Evolutionary conservation across 2,329 filamentous ascomycete genomes (phyloP).

Genomic region (Paracoccidioides lutzii): DNA sequence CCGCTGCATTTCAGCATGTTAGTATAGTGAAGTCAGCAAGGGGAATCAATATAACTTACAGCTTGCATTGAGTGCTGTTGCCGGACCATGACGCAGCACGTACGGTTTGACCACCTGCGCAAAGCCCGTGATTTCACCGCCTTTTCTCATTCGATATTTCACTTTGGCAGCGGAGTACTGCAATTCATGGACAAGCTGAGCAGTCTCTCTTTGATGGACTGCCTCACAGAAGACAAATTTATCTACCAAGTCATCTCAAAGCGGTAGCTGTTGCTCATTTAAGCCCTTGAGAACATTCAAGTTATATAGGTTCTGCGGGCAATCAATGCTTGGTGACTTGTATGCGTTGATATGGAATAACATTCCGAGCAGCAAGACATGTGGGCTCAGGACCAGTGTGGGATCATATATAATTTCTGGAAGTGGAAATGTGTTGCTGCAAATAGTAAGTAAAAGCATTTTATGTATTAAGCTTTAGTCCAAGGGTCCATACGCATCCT

Average conservation of each 20-base stretch:
- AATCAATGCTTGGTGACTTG: too few species aligned
- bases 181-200: neutral
- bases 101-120: slow-evolving; percentile 2
- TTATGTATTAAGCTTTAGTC: too few species aligned
- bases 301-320: too few species aligned
- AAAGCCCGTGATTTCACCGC: slow-evolving; percentile 6
- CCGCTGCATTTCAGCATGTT: neutral
- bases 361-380: too few species aligned
- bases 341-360: too few species aligned
- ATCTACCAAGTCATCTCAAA: neutral
- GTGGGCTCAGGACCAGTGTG: too few species aligned
- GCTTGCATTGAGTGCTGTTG: slow-evolving; percentile 3
- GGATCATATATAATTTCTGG: too few species aligned
- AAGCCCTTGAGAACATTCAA: neutral
- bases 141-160: slow-evolving; percentile 4
- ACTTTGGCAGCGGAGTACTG: neutral
- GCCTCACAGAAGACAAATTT: neutral
- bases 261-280: neutral
- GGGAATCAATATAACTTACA: too few species aligned
- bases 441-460: too few species aligned
- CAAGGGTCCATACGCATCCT: too few species aligned
- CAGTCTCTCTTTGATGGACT: neutral
- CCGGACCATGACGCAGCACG: slow-evolving; percentile 3
- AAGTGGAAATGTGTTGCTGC: too few species aligned
- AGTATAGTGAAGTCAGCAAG: neutral